Evolutionary conservation across 2,329 filamentous ascomycete species (phyloP).

Genomic region (Madurella mycetomatis): DNA sequence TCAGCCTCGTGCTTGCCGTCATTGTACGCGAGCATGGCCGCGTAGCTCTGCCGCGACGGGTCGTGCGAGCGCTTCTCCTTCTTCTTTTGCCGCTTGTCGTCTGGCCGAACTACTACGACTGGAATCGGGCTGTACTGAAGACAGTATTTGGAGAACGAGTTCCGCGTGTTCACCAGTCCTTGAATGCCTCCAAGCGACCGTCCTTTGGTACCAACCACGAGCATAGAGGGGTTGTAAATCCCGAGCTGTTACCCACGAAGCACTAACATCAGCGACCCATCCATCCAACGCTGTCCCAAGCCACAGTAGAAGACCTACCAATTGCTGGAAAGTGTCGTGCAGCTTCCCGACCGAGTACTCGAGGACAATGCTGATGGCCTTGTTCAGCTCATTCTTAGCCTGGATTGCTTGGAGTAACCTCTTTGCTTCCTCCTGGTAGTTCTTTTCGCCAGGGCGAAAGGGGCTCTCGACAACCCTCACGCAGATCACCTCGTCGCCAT

Average conservation of each 20-base stretch:
- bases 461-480: slow-evolving; percentile 84
- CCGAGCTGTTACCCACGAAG: slow-evolving; percentile 58
- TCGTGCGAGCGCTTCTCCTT: slow-evolving; percentile 80
- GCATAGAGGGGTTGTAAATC: slow-evolving; percentile 84
- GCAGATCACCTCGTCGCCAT: slow-evolving; percentile 90
- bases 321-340: slow-evolving; percentile 82
- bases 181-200: slow-evolving; percentile 81
- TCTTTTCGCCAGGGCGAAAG: slow-evolving; percentile 62
- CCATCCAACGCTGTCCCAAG: background rate
- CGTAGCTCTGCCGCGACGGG: slow-evolving; percentile 69
- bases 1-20: slow-evolving; percentile 55
- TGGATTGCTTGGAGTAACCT: slow-evolving; percentile 71
- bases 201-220: slow-evolving; percentile 85
- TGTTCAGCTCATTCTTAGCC: slow-evolving; percentile 71
- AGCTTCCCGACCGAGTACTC: slow-evolving; percentile 88
- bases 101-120: slow-evolving; percentile 85
- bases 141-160: slow-evolving; percentile 91
- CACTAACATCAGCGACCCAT: slow-evolving; percentile 6
- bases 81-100: slow-evolving; percentile 83
- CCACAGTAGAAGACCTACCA: slow-evolving; percentile 53
- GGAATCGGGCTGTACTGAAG: slow-evolving; percentile 90
- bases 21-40: slow-evolving; percentile 66
- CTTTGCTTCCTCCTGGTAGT: slow-evolving; percentile 73
- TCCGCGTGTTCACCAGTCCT: slow-evolving; percentile 69
- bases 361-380: slow-evolving; percentile 77